Base-by-base conservation (phyloP, 345 rosid species). In the Gossypium arboreum region DNA sequence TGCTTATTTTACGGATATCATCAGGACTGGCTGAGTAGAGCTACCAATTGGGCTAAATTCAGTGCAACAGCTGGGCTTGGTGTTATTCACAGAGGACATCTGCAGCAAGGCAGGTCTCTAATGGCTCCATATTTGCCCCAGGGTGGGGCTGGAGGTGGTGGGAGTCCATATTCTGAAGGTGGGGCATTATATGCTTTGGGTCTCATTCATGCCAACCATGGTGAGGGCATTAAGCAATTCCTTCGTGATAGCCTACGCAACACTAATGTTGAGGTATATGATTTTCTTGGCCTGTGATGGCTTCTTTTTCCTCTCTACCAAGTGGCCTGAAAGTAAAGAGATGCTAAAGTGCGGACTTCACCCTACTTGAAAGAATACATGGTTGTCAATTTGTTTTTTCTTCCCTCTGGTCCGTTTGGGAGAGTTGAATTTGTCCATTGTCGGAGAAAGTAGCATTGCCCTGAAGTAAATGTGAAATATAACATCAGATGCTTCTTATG, bases 21-120 rank as follows among this genome's bases (percentile, higher is more conserved):
- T 77, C 90, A 96, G 99, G 99, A 96, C 78, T 96, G 99, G 99
- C 79, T 96, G 85, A 92, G 98, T 85, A 92, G 98, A 82, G 99
- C 98, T 52, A 93, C 99, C 76, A 96, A 96, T 76, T 96, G 99
- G 99, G 99, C 98, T 43, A 96, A 93, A 84, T 96, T 96, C 83
- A 96, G 97, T 88, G 99, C 99, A 20, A 96, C 97, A 16, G 98
- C 98, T 1, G 99, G 99, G 60, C 89, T 96, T 77, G 98, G 99
- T 84, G 99, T 96, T 69, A 96, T 96, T 81, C 97, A 96, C 82
- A 89, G 95, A 73, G 99, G 99, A 63, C 98, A 96, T 75, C 78
- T 96, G 77, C 97, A 89, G 84, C 99, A 93, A 74, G 99, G 98
- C 6, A 92, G 99, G 85, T 93, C 98, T 72, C 68, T 93, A 71